Evolutionary conservation across 1,139 yeast genomes (phyloP), one percentile per base, ranked within the genome.

Genomic region (Magnusiomyces sp.): DNA sequence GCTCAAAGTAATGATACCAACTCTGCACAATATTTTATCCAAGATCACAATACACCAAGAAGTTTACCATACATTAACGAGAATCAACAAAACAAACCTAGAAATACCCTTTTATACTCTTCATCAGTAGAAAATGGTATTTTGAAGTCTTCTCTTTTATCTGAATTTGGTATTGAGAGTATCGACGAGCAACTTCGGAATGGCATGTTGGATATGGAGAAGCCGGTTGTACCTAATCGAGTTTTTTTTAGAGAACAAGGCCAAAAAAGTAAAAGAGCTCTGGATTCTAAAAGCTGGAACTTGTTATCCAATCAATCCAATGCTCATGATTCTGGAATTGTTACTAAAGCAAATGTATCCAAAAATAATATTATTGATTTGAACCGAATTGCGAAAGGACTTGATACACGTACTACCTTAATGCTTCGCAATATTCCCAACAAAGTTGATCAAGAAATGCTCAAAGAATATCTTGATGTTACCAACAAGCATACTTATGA

Each of bases 351-450:
- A 5, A 53, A 60, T 16, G 65, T 67, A 27, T 66, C 71, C 4
- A 60, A 56, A 39, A 62, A 60, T 43, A 69, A 69, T 47, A 57
- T 58, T 19, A 68, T 73, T 31, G 68, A 71, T 51, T 58, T 72
- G 34, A 59, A 58, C 5, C 63, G 67, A 31, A 71, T 73, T 44
- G 60, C 65, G 10, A 54, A 59, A 11, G 77, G 77, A 0, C 54
- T 58, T 14, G 79, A 75, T 55, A 63, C 65, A 33, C 64, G 80
- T 39, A 71, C 71, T 6, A 75, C 80, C 0, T 57, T 75, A 40
- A 74, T 75, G 80, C 66, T 75, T 36, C 67, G 77, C 50, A 75
- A 75, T 52, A 75, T 75, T 45, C 80, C 80, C 38, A 75, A 75
- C 59, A 74, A 73, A 57, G 68, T 74, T 32, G 71, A 64, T 48